Percentiles rank a stretch among this genome's conserved stretches.
Conservation (phyloP, 441 rosid genomes). For the Populus hybrid region DNA sequence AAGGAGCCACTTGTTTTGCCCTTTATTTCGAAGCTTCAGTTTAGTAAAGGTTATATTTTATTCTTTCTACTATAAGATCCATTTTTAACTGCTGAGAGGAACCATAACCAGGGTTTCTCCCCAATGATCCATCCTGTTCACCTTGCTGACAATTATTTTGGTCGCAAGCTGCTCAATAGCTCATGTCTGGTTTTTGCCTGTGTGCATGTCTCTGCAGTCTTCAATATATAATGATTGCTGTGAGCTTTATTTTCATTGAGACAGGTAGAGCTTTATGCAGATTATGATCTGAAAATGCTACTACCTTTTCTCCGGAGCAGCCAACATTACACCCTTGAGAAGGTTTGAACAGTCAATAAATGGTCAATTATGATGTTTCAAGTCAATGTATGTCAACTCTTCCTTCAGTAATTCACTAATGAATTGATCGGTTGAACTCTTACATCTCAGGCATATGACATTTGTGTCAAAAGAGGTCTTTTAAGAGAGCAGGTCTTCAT, state of each 20-base stretch:
- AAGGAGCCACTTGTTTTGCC: background rate
- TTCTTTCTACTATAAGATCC: background rate
- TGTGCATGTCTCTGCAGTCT: background rate
- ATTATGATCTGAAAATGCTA: slow-evolving; percentile 85
- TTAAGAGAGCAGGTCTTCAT: slow-evolving; percentile 93
- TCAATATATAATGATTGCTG: slow-evolving; percentile 17
- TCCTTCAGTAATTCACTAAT: background rate
- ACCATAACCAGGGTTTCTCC: background rate
- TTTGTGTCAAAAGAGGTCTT: slow-evolving; percentile 75
- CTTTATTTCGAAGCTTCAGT: background rate
- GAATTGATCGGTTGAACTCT: slow-evolving; percentile 23
- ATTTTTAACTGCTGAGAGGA: background rate
- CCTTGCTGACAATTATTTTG: background rate
- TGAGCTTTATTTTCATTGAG: slow-evolving; percentile 14
- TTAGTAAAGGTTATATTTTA: background rate
- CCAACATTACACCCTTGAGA: slow-evolving; percentile 94
- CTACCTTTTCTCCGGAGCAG: slow-evolving; percentile 98
- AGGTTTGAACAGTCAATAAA: slow-evolving; percentile 50
- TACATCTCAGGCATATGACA: slow-evolving; percentile 77
- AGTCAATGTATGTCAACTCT: background rate
- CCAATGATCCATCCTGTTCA: background rate
- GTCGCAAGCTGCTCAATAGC: background rate
- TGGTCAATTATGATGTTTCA: slow-evolving; percentile 8
- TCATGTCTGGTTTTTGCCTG: too few species aligned
- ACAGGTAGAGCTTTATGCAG: slow-evolving; percentile 95